Evolutionary conservation across 306 rosid genomes (phyloP), one percentile per base, ranked within the genome.

Genomic region (Argentina anserina): DNA sequence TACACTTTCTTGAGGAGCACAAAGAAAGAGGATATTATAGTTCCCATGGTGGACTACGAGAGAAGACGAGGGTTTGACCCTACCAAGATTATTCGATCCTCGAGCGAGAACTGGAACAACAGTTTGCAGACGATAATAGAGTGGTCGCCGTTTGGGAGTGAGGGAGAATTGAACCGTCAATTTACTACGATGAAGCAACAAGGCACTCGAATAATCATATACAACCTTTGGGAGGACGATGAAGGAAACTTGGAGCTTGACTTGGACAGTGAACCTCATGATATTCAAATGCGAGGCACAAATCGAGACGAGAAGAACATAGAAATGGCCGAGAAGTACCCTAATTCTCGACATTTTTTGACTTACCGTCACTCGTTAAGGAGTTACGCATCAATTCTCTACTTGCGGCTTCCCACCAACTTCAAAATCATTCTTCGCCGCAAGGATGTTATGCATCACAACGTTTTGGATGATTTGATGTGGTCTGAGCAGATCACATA

Each of bases 381-480:
- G 88, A 90, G 97, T 73, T 95, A 95, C 71, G 86, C 96, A 26
- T 88, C 99, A 25, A 88, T 95, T 74, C 84, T 95, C 69, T 95
- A 95, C 83, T 77, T 95, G 80, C 80, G 97, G 84, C 86, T 91
- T 84, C 97, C 97, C 76, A 76, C 86, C 53, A 77, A 90, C 50
- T 91, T 95, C 62, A 89, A 96, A 82, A 84, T 91, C 45, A 90
- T 95, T 79, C 97, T 95, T 74, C 96, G 97, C 1, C 96, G 96
- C 61, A 71, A 81, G 79, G 97, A 95, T 75, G 89, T 91, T 76
- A 82, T 81, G 71, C 99, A 95, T 74, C 99, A 95, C 82, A 95
- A 90, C 79, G 87, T 95, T 66, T 96, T 95, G 78, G 88, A 91
- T 84, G 99, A 95, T 82, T 91, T 95, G 97, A 95, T 91, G 99